phyloP scores from a whole-genome alignment of 805 yeast species.

The Schwanniomyces yamadae region DNA sequence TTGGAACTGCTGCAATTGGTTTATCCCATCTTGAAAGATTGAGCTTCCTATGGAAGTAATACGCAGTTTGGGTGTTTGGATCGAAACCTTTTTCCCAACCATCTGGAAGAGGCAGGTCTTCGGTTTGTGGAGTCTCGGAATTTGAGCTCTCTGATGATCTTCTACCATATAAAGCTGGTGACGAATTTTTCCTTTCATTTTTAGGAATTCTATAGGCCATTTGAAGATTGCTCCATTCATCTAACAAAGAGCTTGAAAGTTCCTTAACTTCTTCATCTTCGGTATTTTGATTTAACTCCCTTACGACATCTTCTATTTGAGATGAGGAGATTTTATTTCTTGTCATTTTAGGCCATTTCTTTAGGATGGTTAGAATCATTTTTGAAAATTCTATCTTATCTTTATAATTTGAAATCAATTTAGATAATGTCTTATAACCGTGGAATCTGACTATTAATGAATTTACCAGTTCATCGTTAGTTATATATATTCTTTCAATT shows the following conservation, averaged over 20 bases:
- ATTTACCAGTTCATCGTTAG: constrained; percentile 52
- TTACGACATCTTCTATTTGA: constrained; percentile 65
- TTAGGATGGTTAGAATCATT: constrained; percentile 58
- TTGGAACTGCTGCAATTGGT: constrained; percentile 43
- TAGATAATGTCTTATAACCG: constrained; percentile 78
- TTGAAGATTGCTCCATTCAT: constrained; percentile 70
- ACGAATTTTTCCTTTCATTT: constrained; percentile 9
- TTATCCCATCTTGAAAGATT: constrained; percentile 58
- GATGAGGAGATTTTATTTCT: constrained; percentile 75
- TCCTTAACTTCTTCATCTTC: constrained; percentile 25
- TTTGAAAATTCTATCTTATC: constrained; percentile 33
- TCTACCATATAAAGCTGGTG: constrained; percentile 19
- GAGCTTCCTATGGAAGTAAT: constrained; percentile 54
- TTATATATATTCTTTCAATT: constrained; percentile 60
- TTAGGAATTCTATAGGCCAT: constrained; percentile 88
- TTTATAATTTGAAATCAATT: constrained; percentile 46
- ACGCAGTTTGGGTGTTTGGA: constrained; percentile 41
- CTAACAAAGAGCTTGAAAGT: constrained; percentile 47
- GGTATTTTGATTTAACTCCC: constrained; percentile 32
- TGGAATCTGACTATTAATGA: constrained; percentile 70
- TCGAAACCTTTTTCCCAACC: constrained; percentile 68
- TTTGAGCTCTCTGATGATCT: constrained; percentile 17
- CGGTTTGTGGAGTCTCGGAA: constrained; percentile 5
- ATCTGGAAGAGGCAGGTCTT: constrained; percentile 46
- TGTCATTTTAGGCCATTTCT: constrained; percentile 55